phyloP scores from a whole-genome alignment of 345 rosid species.

The Hibiscus trionum region DNA sequence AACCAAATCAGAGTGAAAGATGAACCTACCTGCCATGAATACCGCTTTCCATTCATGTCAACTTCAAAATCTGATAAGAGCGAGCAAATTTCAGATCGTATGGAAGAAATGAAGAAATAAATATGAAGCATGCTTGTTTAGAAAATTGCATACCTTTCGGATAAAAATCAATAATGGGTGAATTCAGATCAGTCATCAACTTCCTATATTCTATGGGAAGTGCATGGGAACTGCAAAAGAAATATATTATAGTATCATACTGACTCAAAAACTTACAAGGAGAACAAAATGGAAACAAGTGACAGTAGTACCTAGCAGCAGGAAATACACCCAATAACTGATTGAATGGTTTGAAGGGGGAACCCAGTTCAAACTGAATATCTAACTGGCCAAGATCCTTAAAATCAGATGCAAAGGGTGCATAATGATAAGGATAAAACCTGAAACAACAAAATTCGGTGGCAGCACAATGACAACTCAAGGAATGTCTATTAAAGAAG shows the following conservation, averaged over 20 bases:
- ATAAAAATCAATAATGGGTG: constrained; percentile 84
- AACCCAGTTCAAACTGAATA: constrained; percentile 43
- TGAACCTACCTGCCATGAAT: constrained; percentile 49
- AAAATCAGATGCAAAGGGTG: constrained; percentile 98
- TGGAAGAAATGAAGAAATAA: background rate
- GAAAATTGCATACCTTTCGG: constrained; percentile 30
- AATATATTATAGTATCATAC: background rate
- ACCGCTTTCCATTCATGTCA: constrained; percentile 95
- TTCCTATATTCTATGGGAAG: constrained; percentile 70
- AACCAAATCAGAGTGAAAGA: background rate
- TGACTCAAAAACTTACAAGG: background rate
- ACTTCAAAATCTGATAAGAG: constrained; percentile 46
- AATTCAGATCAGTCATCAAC: constrained; percentile 78
- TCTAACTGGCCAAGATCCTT: constrained; percentile 62
- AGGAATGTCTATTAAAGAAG: background rate
- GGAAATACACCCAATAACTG: constrained; percentile 94
- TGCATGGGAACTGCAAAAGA: constrained; percentile 63
- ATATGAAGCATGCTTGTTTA: background rate
- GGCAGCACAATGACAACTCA: background rate
- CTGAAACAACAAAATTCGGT: background rate
- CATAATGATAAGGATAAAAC: constrained; percentile 93
- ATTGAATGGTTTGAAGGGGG: constrained; percentile 65
- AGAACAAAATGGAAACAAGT: background rate
- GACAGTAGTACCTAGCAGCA: constrained; percentile 38
- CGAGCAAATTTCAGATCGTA: background rate